Evolutionary conservation across 176 grass and related monocot genomes (phyloP).

Genomic region (Cenchrus purpureus): DNA sequence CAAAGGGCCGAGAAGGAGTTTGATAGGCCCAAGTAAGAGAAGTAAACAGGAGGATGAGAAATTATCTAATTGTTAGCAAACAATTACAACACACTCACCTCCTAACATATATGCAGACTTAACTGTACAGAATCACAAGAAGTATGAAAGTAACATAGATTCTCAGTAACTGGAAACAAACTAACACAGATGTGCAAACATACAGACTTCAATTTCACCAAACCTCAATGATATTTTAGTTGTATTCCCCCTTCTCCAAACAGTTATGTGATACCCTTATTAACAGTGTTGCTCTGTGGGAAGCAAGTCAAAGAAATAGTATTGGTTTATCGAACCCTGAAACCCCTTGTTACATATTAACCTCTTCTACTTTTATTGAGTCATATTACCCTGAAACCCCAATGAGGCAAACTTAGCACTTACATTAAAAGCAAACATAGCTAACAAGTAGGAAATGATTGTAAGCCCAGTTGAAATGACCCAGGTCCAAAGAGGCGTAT

Average conservation of each 20-base stretch:
- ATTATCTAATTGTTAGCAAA: neutral
- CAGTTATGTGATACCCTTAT: neutral
- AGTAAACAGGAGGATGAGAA: constrained; percentile 3
- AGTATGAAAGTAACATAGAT: neutral
- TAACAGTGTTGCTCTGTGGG: neutral
- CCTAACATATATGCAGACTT: neutral
- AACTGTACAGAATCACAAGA: neutral
- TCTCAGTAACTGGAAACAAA: constrained; percentile 4
- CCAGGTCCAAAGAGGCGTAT: neutral
- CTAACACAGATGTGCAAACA: neutral
- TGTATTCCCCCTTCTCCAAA: neutral
- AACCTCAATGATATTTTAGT: neutral
- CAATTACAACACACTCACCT: neutral
- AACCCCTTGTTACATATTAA: neutral
- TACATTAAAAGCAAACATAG: neutral
- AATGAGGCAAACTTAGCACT: constrained; percentile 3
- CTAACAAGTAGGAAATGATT: neutral
- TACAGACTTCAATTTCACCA: neutral
- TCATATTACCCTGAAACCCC: neutral
- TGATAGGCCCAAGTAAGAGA: neutral
- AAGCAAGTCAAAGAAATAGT: neutral
- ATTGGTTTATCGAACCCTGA: neutral
- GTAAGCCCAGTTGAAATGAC: neutral
- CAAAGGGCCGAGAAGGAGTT: neutral
- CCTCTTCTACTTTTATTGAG: constrained; percentile 6